A percentile compares a stretch with the other conserved stretches of the same genome.
phyloP scores from a whole-genome alignment of 1,139 yeast species.

The Groenewaldozyma sp. region DNA sequence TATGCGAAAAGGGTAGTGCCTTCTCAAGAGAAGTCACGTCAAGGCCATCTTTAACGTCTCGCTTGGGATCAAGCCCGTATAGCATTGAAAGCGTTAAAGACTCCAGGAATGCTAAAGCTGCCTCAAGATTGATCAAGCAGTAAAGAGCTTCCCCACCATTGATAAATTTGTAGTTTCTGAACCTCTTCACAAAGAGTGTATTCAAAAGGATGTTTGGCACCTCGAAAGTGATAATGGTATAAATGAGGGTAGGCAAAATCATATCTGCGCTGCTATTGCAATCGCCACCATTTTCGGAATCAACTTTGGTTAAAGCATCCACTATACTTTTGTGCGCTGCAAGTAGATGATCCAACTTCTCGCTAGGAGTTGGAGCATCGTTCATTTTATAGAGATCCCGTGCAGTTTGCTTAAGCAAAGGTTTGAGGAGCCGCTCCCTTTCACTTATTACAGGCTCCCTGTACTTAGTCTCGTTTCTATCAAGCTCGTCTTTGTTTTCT shows the following conservation, averaged over 20 bases:
- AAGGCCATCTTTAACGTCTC: slow-evolving; percentile 14
- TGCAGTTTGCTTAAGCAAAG: slow-evolving; percentile 20
- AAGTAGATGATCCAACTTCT: slow-evolving; percentile 33
- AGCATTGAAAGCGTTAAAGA: slow-evolving; percentile 28
- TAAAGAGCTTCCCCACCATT: slow-evolving; percentile 43
- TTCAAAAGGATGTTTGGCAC: slow-evolving; percentile 41
- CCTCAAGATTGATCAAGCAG: slow-evolving; percentile 56
- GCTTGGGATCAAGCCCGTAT: slow-evolving; percentile 14
- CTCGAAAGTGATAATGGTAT: slow-evolving; percentile 38
- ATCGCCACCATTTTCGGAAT: slow-evolving; percentile 5
- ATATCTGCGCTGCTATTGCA: slow-evolving; percentile 37
- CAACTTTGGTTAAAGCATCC: slow-evolving; percentile 23
- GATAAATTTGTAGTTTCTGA: slow-evolving; percentile 39
- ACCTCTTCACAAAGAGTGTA: slow-evolving; percentile 45
- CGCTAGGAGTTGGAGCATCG: slow-evolving; percentile 30
- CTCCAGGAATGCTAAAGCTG: slow-evolving; percentile 48
- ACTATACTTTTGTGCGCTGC: slow-evolving; percentile 35
- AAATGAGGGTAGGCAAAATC: slow-evolving; percentile 47
- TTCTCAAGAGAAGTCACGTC: slow-evolving; percentile 16
- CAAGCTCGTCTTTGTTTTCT: not conserved
- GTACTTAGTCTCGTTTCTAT: not conserved
- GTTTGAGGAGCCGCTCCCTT: slow-evolving; percentile 4
- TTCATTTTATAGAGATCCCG: slow-evolving; percentile 20
- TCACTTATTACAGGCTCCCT: not conserved
- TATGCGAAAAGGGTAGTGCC: not conserved